phyloP scores from a whole-genome alignment of 2,329 filamentous ascomycete genomes.

The Cryoendolithus antarcticus region DNA sequence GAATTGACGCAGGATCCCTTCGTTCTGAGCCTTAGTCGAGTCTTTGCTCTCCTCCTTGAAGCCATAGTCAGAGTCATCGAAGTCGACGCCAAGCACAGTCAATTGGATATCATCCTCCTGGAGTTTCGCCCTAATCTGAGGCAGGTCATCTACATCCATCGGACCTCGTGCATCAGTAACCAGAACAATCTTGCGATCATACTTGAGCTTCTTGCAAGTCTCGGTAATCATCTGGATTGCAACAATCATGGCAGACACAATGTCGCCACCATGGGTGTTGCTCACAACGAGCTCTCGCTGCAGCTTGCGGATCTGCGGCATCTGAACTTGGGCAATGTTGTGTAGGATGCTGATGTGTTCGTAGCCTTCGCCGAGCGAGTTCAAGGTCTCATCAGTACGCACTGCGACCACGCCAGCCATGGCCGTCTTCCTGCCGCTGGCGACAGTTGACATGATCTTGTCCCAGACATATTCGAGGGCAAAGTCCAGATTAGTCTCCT shows the following conservation, averaged over 20 bases:
- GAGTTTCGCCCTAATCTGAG: conserved; percentile 59
- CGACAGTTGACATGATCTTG: conserved; percentile 63
- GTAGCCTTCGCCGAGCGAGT: conserved; percentile 58
- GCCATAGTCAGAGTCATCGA: conserved; percentile 80
- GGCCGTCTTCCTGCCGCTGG: conserved; percentile 61
- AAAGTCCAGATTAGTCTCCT: conserved; percentile 76
- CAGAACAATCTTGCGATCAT: conserved; percentile 66
- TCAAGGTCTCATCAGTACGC: conserved; percentile 62
- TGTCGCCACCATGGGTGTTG: conserved; percentile 59
- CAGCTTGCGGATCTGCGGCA: conserved; percentile 58
- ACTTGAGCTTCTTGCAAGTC: conserved; percentile 72
- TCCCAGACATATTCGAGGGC: conserved; percentile 90
- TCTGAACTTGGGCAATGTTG: conserved; percentile 49
- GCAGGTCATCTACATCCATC: conserved; percentile 60
- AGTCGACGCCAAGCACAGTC: conserved; percentile 75
- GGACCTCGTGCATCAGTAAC: conserved; percentile 67
- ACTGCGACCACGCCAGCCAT: conserved; percentile 70
- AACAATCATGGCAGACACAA: conserved; percentile 72
- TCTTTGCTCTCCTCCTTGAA: conserved; percentile 86
- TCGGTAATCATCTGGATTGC: conserved; percentile 75
- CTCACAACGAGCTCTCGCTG: conserved; percentile 55
- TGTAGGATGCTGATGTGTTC: conserved; percentile 66
- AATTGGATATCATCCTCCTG: conserved; percentile 67
- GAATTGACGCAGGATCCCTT: conserved; percentile 52
- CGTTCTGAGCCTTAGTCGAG: conserved; percentile 58